Evolutionary conservation across 2,329 filamentous ascomycete genomes (phyloP).

Genomic region (Alternaria longipes): DNA sequence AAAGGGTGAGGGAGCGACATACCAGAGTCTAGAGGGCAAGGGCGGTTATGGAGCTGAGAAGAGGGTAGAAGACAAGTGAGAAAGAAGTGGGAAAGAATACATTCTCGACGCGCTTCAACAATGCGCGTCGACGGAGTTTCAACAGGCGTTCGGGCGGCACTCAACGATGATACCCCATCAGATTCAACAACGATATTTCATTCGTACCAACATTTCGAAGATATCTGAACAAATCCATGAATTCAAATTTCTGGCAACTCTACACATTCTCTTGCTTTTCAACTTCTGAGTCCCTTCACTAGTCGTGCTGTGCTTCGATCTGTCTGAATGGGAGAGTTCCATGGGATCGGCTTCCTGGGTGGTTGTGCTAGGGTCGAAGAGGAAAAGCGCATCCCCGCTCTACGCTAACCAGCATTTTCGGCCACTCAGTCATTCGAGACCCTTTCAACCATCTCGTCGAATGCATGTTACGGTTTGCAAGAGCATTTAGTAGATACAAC

Average conservation of each 20-base stretch:
- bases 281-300: neutral
- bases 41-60: conserved; percentile 72
- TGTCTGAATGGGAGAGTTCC: neutral
- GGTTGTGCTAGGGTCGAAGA: neutral
- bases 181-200: neutral
- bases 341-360: neutral
- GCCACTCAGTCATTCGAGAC: neutral
- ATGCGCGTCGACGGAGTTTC: conserved; percentile 23
- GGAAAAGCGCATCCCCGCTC: conserved; percentile 6
- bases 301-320: neutral
- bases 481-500: conserved; percentile 24
- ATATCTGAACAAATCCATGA: neutral
- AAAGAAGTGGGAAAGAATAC: neutral
- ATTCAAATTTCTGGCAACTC: neutral
- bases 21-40: conserved; percentile 65
- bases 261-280: neutral
- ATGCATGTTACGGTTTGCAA: conserved; percentile 40
- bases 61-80: conserved; percentile 27
- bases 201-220: neutral
- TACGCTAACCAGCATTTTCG: conserved; percentile 18
- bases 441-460: neutral
- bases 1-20: conserved; percentile 71
- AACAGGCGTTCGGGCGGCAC: conserved; percentile 37
- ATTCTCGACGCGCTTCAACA: conserved; percentile 39
- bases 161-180: conserved; percentile 52